phyloP scores from a whole-genome alignment of 768 basidiomycete genomes.

The Xerocomus brunneocitrinus region DNA sequence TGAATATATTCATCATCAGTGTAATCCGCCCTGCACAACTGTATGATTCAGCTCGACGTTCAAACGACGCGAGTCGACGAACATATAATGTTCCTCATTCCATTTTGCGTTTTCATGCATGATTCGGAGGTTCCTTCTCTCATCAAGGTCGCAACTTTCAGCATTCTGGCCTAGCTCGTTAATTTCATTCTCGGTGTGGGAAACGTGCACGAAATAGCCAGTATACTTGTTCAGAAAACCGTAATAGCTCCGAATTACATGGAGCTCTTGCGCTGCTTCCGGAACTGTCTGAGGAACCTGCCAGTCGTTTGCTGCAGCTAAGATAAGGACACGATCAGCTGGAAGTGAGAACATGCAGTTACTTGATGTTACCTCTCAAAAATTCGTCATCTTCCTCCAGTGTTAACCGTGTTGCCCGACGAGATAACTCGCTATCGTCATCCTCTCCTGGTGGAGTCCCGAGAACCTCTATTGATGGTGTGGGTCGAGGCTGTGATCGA shows the following conservation, averaged over 20 bases:
- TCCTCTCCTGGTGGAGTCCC: conserved; percentile 24
- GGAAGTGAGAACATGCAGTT: neutral
- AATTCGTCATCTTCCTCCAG: conserved; percentile 53
- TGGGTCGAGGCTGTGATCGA: conserved; percentile 33
- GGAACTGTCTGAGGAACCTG: conserved; percentile 62
- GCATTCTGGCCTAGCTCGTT: conserved; percentile 71
- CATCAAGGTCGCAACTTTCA: conserved; percentile 48
- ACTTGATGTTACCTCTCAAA: conserved; percentile 42
- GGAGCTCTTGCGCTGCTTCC: conserved; percentile 34
- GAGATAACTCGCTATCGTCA: conserved; percentile 39
- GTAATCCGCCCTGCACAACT: conserved; percentile 64
- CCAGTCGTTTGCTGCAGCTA: conserved; percentile 80
- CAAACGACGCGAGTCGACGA: conserved; percentile 23
- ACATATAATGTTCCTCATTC: conserved; percentile 86
- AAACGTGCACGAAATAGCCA: conserved; percentile 70
- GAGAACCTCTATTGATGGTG: conserved; percentile 58
- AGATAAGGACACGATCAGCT: conserved; percentile 3
- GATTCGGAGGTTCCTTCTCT: conserved; percentile 51
- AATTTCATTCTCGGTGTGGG: conserved; percentile 75
- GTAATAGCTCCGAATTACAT: conserved; percentile 49
- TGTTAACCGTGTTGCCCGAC: conserved; percentile 41
- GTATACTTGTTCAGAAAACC: conserved; percentile 74
- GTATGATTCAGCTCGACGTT: conserved; percentile 1
- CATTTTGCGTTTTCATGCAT: conserved; percentile 72
- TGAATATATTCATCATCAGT: conserved; percentile 72